Base-by-base conservation (phyloP, 2,329 filamentous ascomycete species). In the Apiospora saccharicola region DNA sequence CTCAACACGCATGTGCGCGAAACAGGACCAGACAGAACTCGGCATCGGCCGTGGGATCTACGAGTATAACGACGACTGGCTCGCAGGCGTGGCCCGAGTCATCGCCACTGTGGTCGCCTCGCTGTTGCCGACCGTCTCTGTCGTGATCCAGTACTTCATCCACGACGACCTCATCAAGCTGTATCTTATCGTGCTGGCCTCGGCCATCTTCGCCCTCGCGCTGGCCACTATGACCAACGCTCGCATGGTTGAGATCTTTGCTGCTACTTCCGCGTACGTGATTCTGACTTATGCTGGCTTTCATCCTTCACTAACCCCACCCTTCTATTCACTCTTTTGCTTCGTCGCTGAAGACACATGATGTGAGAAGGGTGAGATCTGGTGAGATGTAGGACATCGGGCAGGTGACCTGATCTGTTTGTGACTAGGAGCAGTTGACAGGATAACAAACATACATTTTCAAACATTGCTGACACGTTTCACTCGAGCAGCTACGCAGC, bases 201-300 rank as follows among this genome's bases (percentile, higher is more conserved):
- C 71, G n/a, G 73, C 69, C n/a, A 16, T 72, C 44, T 74, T 74
- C 44, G 69, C 73, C 3, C 57, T 73, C 1, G 71, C 73, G 3
- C 53, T 74, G 37, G 71, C 71, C 5, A 30, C 72, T n/a, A 74
- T 74, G 73, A 74, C 73, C 12, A 73, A 73, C 30, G 69, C 73
- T 2, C 49, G 71, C 37, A 73, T 57, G 68, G 57, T 74, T 51
- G 73, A 74, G 61, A 57, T 74, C 19, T 74, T 74, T 67, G 73
- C 73, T 4, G 73, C 73, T n/a, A 74, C 73, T 37, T 72, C 73
- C 1, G 71, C 73, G 73, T 74, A 49, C 14, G 73, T 72, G 8
- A 14, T 2, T 67, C 5, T 19, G 16, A n/a, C 16, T 14, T 43
- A 37, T 30, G 10, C 7, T 67, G n/a, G 7, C 34, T 5, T 69